Conservation (phyloP, 169 alveolate species). For the Hammondia hammondi region DNA sequence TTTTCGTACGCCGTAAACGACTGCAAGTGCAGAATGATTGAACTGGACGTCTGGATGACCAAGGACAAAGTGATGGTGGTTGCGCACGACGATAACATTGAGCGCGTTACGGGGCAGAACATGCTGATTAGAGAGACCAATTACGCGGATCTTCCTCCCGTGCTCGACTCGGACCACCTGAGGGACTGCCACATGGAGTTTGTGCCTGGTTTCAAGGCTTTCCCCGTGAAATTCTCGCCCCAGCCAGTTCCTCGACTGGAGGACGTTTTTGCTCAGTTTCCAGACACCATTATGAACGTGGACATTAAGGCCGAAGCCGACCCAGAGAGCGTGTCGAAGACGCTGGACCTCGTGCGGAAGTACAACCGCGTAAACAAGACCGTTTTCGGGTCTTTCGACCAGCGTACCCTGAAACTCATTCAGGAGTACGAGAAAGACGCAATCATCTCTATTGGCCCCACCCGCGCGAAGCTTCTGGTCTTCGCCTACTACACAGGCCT, state of each 20-base stretch:
- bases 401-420: background rate
- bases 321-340: background rate
- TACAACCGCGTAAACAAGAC: slow-evolving; percentile 1
- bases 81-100: slow-evolving; percentile 69
- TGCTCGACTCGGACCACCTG: background rate
- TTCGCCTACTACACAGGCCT: slow-evolving; percentile 32
- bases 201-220: background rate
- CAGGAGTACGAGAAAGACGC: background rate
- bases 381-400: slow-evolving; percentile 13
- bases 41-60: slow-evolving; percentile 74
- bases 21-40: slow-evolving; percentile 72
- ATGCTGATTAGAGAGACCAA: background rate
- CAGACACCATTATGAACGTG: slow-evolving; percentile 8
- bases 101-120: slow-evolving; percentile 57
- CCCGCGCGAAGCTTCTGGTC: background rate
- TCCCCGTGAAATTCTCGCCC: background rate
- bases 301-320: background rate
- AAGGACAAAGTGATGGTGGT: slow-evolving; percentile 69
- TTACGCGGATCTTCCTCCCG: slow-evolving; percentile 28
- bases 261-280: background rate
- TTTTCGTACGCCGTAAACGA: slow-evolving; percentile 67
- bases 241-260: slow-evolving; percentile 29
- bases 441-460: background rate
- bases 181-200: slow-evolving; percentile 42
- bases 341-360: background rate